Evolutionary conservation across 176 grass and related monocot genomes (phyloP), one percentile per base, ranked within the genome.

Genomic region (Aegilops tauschii): DNA sequence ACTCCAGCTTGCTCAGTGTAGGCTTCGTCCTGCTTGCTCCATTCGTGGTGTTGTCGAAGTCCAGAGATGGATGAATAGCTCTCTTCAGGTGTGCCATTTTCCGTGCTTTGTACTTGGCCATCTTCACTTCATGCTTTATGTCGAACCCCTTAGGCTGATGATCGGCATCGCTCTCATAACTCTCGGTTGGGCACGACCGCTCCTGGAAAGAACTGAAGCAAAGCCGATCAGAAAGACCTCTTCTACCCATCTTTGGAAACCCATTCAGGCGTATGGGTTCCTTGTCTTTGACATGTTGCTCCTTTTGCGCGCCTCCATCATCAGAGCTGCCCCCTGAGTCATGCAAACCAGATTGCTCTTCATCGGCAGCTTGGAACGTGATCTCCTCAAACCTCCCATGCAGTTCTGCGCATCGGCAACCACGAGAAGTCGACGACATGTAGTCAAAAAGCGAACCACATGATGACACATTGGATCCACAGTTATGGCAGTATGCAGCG

Each of bases 311-410:
- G 5, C 63, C 79, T 71, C 86, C 88, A 80, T 88, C 86, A 36
- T 85, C 88, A 34, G 81, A 87, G 74, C 78, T 82, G 16, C 72
- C 88, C 31, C 47, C 12, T 4, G 66, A 86, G 45, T 77, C 82
- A 35, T 86, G 88, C 61, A 73, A 65, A 77, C 85, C 58, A 4
- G 73, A 80, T 28, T 86, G 82, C 23, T 83, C 73, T 13, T 76
- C 81, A 31, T 93, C 74, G 11, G 89, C 87, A 16, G 90, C 85
- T 84, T 92, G 87, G 82, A 93, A 95, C 0, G 64, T 93, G 69
- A 98, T 92, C 91, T 98, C 93, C 79, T 95, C 95, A 71, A 98
- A 98, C 68, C 91, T 76, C 21, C 93, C 87, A 85, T 90, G 87
- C 20, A 87, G 42, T 85, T 95, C 62, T 9, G 85, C 70, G 70